Evolutionary conservation across 164 flowering plant species (phyloP), one percentile per base, ranked within the genome.

Genomic region (Warburgia ugandensis): DNA sequence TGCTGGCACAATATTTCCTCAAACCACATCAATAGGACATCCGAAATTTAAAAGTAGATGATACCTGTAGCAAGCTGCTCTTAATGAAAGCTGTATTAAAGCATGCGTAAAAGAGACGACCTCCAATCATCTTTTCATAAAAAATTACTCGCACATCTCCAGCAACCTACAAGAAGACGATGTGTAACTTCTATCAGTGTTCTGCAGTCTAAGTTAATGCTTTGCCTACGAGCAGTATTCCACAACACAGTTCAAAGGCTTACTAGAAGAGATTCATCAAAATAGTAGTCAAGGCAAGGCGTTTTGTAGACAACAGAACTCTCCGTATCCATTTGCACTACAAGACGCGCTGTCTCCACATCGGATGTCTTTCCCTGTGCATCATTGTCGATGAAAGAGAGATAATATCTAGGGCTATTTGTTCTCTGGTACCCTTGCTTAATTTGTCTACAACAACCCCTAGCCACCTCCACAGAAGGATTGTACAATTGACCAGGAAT

Each of bases 251-350:
- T 4, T 17, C n/a, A 13, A 11, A 50, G 41, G 43, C 74, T 64
- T 69, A 83, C 95, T 27, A 51, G 64, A 25, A 79, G n/a, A 28
- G 92, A 86, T 47, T 62, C 68, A 5, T 81, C 79, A 48, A 79
- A 86, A 50, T 64, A 58, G 56, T 56, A 65, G 52, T 80, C 92
- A 5, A 83, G 84, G 52, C 89, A 83, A 20, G 72, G 68, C 52
- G 79, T 81, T 58, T 81, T 64, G 69, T 84, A 68, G 57, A 83
- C 52, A 12, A 65, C 66, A 11, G 86, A 45, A 43, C 70, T 71
- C 62, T 86, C 83, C 11, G 86, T 83, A 63, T 86, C 91, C 91
- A 80, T 82, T 58, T 82, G 94, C 26, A 72, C 78, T 8, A 84
- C 80, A 45, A 76, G 58, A 39, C 49, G 83, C 25, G 75, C 68